Evolutionary conservation across 345 rosid species (phyloP).

Genomic region (Adansonia digitata): DNA sequence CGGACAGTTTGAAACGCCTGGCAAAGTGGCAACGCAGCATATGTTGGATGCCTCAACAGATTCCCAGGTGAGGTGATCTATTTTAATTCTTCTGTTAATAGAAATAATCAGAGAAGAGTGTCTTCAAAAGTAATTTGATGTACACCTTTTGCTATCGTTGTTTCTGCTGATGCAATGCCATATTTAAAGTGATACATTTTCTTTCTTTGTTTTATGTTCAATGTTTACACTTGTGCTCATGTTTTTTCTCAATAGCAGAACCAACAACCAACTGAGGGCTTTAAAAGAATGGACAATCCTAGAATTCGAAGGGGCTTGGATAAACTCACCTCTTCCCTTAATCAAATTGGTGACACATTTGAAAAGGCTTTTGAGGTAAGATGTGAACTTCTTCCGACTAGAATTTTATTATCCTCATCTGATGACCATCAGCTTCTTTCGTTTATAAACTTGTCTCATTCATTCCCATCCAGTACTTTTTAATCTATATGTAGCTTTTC

Average conservation of each 20-base stretch:
- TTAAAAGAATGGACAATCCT: constrained; percentile 58
- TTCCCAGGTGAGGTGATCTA: constrained; percentile 50
- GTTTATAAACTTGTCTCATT: no score
- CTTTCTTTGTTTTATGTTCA: no score
- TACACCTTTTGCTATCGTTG: not conserved
- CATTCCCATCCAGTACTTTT: not conserved
- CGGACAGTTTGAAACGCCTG: constrained; percentile 16
- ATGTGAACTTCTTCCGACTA: not conserved
- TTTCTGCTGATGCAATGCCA: not conserved
- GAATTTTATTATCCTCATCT: not conserved
- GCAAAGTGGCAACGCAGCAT: constrained; percentile 26
- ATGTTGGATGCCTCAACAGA: constrained; percentile 34
- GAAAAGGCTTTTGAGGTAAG: constrained; percentile 82
- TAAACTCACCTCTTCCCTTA: constrained; percentile 63
- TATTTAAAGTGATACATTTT: not conserved
- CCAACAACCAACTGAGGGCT: constrained; percentile 32
- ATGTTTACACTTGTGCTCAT: no score
- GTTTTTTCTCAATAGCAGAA: constrained; percentile 18
- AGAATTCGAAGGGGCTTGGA: constrained; percentile 66
- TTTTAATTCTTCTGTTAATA: not conserved
- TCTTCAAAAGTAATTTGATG: not conserved
- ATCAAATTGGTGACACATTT: constrained; percentile 80
- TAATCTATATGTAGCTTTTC: not conserved
- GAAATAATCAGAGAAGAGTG: not conserved
- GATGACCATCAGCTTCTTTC: no score